A percentile compares a stretch with the other conserved stretches of the same genome.
phyloP scores from a whole-genome alignment of 257 asterid species.

The Thymus mandschuricus region DNA sequence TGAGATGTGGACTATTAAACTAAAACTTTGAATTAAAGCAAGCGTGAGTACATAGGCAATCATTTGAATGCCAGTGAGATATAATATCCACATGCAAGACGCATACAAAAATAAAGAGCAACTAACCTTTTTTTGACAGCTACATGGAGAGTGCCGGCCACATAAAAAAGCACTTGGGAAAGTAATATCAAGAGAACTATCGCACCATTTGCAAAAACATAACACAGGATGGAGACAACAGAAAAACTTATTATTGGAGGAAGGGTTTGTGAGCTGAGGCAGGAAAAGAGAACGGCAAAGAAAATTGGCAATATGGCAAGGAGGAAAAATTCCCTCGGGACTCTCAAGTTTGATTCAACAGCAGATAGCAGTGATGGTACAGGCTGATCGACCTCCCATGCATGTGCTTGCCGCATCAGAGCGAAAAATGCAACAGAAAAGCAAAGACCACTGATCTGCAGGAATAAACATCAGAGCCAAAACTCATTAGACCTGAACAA shows the following conservation, averaged over 20 bases:
- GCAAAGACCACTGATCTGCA: conserved; percentile 81
- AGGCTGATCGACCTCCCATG: conserved; percentile 85
- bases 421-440: conserved; percentile 81
- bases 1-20: conserved; percentile 25
- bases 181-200: conserved; percentile 58
- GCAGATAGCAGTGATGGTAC: conserved; percentile 85
- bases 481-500: conserved; percentile 27
- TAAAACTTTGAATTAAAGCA: not conserved
- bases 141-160: conserved; percentile 60
- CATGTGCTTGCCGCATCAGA: conserved; percentile 89
- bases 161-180: conserved; percentile 66
- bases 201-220: conserved; percentile 80
- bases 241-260: conserved; percentile 67
- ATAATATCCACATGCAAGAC: not conserved
- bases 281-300: conserved; percentile 58
- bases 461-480: conserved; percentile 41
- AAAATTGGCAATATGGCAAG: conserved; percentile 61
- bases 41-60: conserved; percentile 13
- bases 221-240: conserved; percentile 67
- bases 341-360: conserved; percentile 79
- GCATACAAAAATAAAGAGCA: conserved; percentile 21
- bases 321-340: conserved; percentile 63
- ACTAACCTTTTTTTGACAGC: conserved; percentile 80
- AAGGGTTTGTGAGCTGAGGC: conserved; percentile 56
- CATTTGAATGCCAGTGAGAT: conserved; percentile 18